These are phyloP conservation scores for Stereocaulon alpinum DNA, from an alignment of 495 filamentous ascomycete species.

Conservation along the genomic window DNA sequence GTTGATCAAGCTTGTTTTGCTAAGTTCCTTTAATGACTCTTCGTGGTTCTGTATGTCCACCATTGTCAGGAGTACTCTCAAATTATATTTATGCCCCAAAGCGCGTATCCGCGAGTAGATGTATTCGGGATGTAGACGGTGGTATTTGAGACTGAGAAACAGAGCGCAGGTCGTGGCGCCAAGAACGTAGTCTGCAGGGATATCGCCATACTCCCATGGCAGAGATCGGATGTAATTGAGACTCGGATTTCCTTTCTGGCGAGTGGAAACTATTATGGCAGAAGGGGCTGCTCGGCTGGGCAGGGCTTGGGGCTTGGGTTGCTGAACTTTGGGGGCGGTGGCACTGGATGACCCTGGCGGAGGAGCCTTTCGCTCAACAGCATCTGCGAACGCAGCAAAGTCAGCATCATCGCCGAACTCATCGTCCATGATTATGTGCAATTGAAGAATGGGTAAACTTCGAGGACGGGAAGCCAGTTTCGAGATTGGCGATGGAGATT, in stretches of 20 bases:
- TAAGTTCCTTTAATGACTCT: slow-evolving; percentile 67
- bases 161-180: slow-evolving; percentile 82
- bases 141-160: slow-evolving; percentile 93
- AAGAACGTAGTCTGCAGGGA: slow-evolving; percentile 83
- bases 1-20: slow-evolving; percentile 83
- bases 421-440: slow-evolving; percentile 41
- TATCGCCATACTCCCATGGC: slow-evolving; percentile 96
- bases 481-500: neutral
- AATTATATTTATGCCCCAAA: slow-evolving; percentile 68
- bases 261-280: slow-evolving; percentile 71
- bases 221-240: slow-evolving; percentile 68
- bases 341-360: slow-evolving; percentile 24
- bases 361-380: slow-evolving; percentile 31
- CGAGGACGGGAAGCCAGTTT: neutral
- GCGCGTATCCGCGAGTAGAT: slow-evolving; percentile 83
- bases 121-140: slow-evolving; percentile 94
- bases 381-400: slow-evolving; percentile 42
- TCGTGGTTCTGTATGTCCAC: slow-evolving; percentile 88
- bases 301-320: slow-evolving; percentile 79
- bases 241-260: slow-evolving; percentile 93
- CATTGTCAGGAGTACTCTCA: slow-evolving; percentile 78
- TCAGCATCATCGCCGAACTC: slow-evolving; percentile 51
- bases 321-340: slow-evolving; percentile 51
- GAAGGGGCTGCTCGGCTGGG: slow-evolving; percentile 57
- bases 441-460: neutral